These are phyloP conservation scores for Stereocaulon alpinum DNA, from an alignment of 495 filamentous ascomycete genomes.

Conservation along the genomic window DNA sequence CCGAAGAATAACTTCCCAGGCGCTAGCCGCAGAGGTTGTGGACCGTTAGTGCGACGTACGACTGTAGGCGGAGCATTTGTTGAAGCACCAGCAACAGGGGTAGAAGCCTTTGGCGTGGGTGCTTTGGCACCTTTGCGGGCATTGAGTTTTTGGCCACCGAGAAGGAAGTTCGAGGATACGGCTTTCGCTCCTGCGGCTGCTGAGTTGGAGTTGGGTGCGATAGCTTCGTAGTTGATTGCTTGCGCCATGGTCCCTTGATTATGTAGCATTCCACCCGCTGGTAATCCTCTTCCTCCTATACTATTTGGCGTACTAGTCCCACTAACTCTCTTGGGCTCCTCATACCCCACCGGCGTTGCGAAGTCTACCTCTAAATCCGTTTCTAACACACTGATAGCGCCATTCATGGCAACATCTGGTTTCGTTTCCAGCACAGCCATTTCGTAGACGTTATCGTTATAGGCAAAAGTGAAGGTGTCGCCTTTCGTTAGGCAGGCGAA, in stretches of 20 bases:
- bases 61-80: conserved; percentile 44
- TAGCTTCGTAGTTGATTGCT: conserved; percentile 92
- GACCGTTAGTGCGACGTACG: conserved; percentile 55
- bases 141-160: conserved; percentile 63
- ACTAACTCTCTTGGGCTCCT: conserved; percentile 58
- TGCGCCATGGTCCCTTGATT: conserved; percentile 89
- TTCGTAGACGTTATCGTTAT: conserved; percentile 87
- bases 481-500: conserved; percentile 86
- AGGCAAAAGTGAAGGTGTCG: conserved; percentile 88
- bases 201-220: conserved; percentile 64
- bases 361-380: conserved; percentile 95
- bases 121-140: conserved; percentile 71
- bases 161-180: conserved; percentile 67
- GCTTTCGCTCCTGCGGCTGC: conserved; percentile 51
- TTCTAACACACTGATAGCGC: conserved; percentile 81
- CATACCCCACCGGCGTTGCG: conserved; percentile 84
- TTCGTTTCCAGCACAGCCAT: conserved; percentile 90
- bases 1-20: conserved; percentile 93
- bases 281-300: conserved; percentile 36
- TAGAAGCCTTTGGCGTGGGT: conserved; percentile 69
- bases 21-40: conserved; percentile 75
- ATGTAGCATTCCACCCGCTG: conserved; percentile 63
- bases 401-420: conserved; percentile 57
- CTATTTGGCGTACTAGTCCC: conserved; percentile 61
- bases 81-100: conserved; percentile 61